Percentiles rank a stretch among this genome's conserved stretches.
These are phyloP conservation scores for Clitopilus passeckerianus DNA, from an alignment of 768 basidiomycete species.

Conservation along the genomic window DNA sequence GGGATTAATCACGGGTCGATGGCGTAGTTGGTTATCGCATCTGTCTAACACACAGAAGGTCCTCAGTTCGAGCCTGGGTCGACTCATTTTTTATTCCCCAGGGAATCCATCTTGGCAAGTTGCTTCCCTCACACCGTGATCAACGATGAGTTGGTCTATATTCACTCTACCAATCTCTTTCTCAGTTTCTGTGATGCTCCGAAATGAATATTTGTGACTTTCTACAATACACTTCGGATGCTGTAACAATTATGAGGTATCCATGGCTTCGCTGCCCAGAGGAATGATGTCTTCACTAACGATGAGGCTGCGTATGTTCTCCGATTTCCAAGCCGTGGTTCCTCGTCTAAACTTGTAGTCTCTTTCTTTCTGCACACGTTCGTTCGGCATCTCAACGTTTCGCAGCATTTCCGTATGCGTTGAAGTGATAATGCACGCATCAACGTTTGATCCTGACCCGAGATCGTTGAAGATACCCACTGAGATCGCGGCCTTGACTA, in stretches of 20 bases:
- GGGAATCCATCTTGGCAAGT: too few relatives aligned
- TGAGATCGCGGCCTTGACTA: constrained; percentile 84
- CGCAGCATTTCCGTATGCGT: constrained; percentile 86
- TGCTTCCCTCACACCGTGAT: too few relatives aligned
- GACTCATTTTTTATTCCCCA: constrained; percentile 7
- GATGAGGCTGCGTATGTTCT: constrained; percentile 68
- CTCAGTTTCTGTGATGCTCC: too few relatives aligned
- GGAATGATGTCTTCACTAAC: constrained; percentile 64
- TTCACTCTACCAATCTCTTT: too few relatives aligned
- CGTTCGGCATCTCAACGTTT: constrained; percentile 90
- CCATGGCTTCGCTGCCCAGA: constrained; percentile 70
- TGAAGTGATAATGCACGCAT: constrained; percentile 93
- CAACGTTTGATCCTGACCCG: constrained; percentile 97
- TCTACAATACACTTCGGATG: background rate
- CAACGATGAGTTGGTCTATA: too few relatives aligned
- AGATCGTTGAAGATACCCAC: constrained; percentile 99
- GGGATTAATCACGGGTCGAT: constrained; percentile 32
- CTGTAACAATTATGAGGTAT: constrained; percentile 47
- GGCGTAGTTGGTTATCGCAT: constrained; percentile 85
- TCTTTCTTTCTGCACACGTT: constrained; percentile 74
- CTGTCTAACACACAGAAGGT: constrained; percentile 61
- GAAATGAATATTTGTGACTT: too few relatives aligned
- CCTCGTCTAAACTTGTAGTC: constrained; percentile 73
- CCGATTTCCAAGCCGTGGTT: constrained; percentile 86
- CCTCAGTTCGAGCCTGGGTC: constrained; percentile 16